These are phyloP conservation scores for Ophiostoma novo-ulmi DNA, from an alignment of 2,329 filamentous ascomycete species.

Conservation along the genomic window DNA sequence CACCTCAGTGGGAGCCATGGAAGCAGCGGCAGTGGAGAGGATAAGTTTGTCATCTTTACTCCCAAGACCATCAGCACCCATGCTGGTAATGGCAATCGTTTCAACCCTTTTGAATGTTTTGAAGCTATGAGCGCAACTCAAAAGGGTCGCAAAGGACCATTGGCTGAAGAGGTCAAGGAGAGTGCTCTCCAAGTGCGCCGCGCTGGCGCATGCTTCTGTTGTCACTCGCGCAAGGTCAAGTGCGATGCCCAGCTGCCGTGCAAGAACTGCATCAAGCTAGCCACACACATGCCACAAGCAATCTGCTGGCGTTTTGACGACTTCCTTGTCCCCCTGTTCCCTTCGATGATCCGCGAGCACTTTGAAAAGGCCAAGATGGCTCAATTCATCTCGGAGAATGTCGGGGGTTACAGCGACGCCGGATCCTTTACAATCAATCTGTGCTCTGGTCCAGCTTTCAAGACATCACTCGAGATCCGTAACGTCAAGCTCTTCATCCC, in stretches of 20 bases:
- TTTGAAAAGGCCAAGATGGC: conserved; percentile 48
- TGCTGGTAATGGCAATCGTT: conserved; percentile 37
- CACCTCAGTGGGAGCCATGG: conserved; percentile 22
- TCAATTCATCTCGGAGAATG: conserved; percentile 46
- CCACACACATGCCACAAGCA: conserved; percentile 46
- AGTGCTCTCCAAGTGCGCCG: conserved; percentile 51
- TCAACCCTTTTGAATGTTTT: conserved; percentile 52
- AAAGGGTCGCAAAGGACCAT: conserved; percentile 52
- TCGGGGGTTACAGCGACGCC: conserved; percentile 41
- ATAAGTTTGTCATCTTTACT: conserved; percentile 53
- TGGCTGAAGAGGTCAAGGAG: conserved; percentile 51
- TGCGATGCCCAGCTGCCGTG: conserved; percentile 53
- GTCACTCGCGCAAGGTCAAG: conserved; percentile 55
- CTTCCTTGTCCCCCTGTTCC: conserved; percentile 50
- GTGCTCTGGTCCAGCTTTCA: conserved; percentile 44
- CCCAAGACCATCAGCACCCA: conserved; percentile 50
- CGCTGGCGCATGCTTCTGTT: conserved; percentile 55
- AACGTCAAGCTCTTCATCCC: conserved; percentile 49
- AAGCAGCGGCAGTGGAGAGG: conserved; percentile 31
- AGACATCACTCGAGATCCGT: conserved; percentile 42
- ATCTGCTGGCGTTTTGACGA: conserved; percentile 57
- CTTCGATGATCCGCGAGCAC: conserved; percentile 47
- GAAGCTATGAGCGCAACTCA: conserved; percentile 50
- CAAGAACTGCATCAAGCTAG: conserved; percentile 52
- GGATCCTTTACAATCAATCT: conserved; percentile 46